Base-by-base conservation (phyloP, 2,329 filamentous ascomycete genomes). In the Ophiostoma novo-ulmi region DNA sequence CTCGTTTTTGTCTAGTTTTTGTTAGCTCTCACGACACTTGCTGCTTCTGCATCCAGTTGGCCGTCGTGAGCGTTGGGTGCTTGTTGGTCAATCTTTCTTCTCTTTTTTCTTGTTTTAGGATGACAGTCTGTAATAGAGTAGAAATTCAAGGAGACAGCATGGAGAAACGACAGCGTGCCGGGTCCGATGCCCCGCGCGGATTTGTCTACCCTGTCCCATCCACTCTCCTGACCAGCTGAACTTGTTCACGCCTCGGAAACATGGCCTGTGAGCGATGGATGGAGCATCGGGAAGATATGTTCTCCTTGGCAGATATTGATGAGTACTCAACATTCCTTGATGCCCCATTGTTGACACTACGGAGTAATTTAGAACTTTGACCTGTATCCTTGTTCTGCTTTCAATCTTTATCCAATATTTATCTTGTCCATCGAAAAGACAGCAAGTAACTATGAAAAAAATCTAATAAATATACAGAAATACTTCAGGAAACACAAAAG, bases 201-300 rank as follows among this genome's bases (percentile, higher is more conserved):
- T 26, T 48, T 48, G 38, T 48, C 52, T 58, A 58, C 52, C 52
- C 52, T 58, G 52, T 48, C 52, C 13, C 52, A 22, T 26, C n/a
- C 22, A 26, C 22, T 26, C 52, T 26, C n/a, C 44, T 63, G 22
- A 13, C 58, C 58, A 63, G 58, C 58, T 63, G 58, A 63, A 63
- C 58, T 63, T 55, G 44, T n/a, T 55, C 58, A 26, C 55, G 58
- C 26, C 58, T 58, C 58, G 58, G 58, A 63, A 63, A 31, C 26
- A 58, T 58, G 52, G 20, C 52, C 52, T 58, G 44, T 13, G 38
- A 13, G 38, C 44, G 44, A n/a, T 39, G 38, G 17, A 48, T 48
- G 44, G 44, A 48, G 44, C 44, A 48, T 48, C 44, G 44, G 44
- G 44, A 48, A 48, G n/a, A 48, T 48, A 48, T 20, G 17, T 48